Evolutionary conservation across 1,284 basidiomycete genomes (phyloP), one percentile per base, ranked within the genome.

Genomic region (Coniferiporia sulphurascens): DNA sequence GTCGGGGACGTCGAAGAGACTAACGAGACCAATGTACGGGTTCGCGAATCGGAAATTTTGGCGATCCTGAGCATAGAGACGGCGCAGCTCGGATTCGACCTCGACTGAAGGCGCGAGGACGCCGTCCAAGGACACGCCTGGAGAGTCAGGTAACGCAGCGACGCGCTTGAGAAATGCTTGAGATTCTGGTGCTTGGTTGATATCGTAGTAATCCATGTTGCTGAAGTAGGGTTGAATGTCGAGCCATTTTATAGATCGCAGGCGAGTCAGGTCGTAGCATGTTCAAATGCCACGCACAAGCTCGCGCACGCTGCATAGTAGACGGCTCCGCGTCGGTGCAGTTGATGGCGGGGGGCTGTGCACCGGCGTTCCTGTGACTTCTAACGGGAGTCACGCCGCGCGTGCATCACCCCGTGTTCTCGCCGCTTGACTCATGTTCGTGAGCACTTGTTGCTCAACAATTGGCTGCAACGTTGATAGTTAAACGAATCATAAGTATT

Each of bases 321-420:
- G 8, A 13, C 41, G 41, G 41, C 7, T 12, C n/a, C 41, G n/a
- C 41, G 41, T 19, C 35, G 32, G 8, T 21, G 32, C 55, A 19
- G 46, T 21, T 17, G 36, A 27, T 35, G 48, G 34, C 55, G 34
- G 46, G 35, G 27, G 55, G 46, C 46, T 56, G 55, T 41, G 46
- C 19, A n/a, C 41, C 7, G 41, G 12, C n/a, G 10, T 12, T 54
- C 17, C 43, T 38, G 38, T 43, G 36, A 32, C 38, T 38, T 17
- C 54, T 41, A 91, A 90, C 95, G 21, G 94, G 92, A 72, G 73
- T 81, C 48, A 92, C 94, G 4, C 80, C 98, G 32, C n/a, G n/a
- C n/a, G n/a, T n/a, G n/a, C n/a, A 74, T 77, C 35, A 27, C 27
- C 27, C 27, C 27, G 27, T 5, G 27, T 27, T 27, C 27, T 27